A percentile compares a stretch with the other conserved stretches of the same genome.
Evolutionary conservation across 2,329 filamentous ascomycete species (phyloP).

Genomic region (Neonectria punicea): DNA sequence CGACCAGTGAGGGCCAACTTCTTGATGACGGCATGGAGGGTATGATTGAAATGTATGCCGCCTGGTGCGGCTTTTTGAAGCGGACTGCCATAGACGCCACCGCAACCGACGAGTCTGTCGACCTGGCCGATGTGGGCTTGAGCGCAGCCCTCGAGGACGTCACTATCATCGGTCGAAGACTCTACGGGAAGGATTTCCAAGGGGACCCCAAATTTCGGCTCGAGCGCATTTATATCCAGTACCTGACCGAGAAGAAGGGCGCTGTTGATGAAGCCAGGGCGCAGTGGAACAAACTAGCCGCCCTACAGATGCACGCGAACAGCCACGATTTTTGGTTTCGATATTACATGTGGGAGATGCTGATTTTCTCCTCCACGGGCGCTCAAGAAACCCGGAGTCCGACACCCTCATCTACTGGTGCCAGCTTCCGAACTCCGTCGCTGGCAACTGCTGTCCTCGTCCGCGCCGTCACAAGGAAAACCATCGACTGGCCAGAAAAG

Average conservation of each 20-base stretch:
- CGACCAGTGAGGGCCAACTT: conserved; percentile 85
- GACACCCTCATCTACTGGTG: conserved; percentile 57
- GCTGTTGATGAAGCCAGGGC: conserved; percentile 80
- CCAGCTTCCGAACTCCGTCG: conserved; percentile 71
- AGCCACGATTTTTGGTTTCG: conserved; percentile 94
- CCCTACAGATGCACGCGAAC: conserved; percentile 73
- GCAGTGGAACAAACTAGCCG: conserved; percentile 77
- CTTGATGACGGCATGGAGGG: conserved; percentile 89
- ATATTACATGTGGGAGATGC: conserved; percentile 93
- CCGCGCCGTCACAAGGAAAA: conserved; percentile 71
- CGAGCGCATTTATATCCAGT: conserved; percentile 92
- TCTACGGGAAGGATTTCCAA: conserved; percentile 78
- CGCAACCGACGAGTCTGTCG: conserved; percentile 82
- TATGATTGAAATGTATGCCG: conserved; percentile 88
- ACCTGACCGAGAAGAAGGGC: conserved; percentile 84
- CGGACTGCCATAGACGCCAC: conserved; percentile 81
- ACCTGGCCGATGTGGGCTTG: conserved; percentile 91
- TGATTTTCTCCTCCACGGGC: conserved; percentile 61
- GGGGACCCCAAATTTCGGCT: conserved; percentile 91
- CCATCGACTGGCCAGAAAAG: conserved; percentile 81
- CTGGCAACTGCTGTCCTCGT: conserved; percentile 81
- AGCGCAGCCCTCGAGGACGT: conserved; percentile 88
- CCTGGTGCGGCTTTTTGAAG: conserved; percentile 95
- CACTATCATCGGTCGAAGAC: conserved; percentile 77
- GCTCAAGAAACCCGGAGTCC: conserved; percentile 61